These are phyloP conservation scores for Botryobasidium botryosum DNA, from an alignment of 768 basidiomycete genomes.

Conservation along the genomic window DNA sequence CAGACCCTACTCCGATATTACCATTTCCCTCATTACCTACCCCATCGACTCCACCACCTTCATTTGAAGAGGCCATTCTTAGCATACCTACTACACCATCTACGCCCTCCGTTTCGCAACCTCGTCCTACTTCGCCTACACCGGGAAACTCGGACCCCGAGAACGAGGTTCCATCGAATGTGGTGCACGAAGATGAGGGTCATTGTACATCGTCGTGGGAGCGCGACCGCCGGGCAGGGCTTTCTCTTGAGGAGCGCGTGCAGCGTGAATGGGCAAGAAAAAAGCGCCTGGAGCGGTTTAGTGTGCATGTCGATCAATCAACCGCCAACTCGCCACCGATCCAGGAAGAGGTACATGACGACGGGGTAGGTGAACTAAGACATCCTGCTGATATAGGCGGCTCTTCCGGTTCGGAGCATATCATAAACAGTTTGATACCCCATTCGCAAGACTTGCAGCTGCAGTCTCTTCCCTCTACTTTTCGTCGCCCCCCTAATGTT, in stretches of 20 bases:
- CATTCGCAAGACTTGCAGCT: conserved; percentile 5
- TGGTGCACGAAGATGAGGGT: conserved; percentile 1
- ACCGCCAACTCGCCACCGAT: conserved; percentile 16
- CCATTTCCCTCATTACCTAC: no score
- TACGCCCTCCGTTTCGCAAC: no score
- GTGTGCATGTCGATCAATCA: no score
- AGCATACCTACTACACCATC: no score
- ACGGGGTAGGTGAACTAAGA: not conserved
- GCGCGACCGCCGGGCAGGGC: conserved; percentile 27
- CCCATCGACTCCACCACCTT: conserved; percentile 60
- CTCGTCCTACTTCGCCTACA: no score
- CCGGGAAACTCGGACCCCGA: conserved; percentile 15
- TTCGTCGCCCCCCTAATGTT: no score
- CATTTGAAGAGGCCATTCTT: conserved; percentile 60
- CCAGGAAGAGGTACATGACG: conserved; percentile 14
- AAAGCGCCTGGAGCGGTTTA: conserved; percentile 23
- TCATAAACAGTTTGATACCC: no score
- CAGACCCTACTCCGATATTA: no score
- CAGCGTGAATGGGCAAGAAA: conserved; percentile 19
- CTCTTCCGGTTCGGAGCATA: conserved; percentile 22
- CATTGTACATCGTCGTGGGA: conserved; percentile 21
- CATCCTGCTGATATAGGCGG: conserved; percentile 11
- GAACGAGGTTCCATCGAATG: conserved; percentile 17
- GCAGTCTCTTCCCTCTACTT: not conserved
- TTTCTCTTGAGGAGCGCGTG: conserved; percentile 28